These are phyloP conservation scores for Quercus agrifolia DNA, from an alignment of 306 rosid genomes.

Conservation along the genomic window DNA sequence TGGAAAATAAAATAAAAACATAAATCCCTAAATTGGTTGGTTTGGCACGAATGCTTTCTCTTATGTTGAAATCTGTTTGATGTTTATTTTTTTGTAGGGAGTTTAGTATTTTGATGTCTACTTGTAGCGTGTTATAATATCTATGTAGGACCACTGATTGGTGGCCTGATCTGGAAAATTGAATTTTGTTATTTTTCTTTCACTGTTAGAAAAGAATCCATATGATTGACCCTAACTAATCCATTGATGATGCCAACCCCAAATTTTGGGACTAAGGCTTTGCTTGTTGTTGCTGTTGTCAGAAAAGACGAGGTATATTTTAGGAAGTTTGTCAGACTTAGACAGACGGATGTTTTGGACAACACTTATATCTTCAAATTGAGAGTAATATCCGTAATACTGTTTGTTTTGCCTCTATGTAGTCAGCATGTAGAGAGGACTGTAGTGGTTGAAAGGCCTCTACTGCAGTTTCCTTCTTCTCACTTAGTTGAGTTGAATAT, in stretches of 20 bases:
- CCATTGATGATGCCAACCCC: too few species aligned
- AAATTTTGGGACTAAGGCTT: too few species aligned
- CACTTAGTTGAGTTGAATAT: neutral
- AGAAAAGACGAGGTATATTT: neutral
- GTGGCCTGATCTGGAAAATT: too few species aligned
- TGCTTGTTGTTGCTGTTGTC: too few species aligned
- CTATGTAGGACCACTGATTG: neutral
- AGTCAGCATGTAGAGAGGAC: neutral
- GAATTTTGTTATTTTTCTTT: neutral
- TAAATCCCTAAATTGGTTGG: constrained; percentile 11
- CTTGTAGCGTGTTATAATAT: neutral
- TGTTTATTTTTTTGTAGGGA: neutral
- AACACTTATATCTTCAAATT: neutral
- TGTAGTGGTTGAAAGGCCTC: neutral
- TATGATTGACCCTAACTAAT: too few species aligned
- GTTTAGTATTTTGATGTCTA: neutral
- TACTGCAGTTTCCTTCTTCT: neutral
- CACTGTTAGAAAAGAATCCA: neutral
- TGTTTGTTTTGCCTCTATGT: neutral
- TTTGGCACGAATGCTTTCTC: neutral
- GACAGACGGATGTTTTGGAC: constrained; percentile 1
- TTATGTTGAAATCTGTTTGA: neutral
- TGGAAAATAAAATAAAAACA: neutral
- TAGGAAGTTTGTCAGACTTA: neutral
- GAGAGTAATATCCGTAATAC: neutral